Evolutionary conservation across 2,329 filamentous ascomycete species (phyloP), one percentile per base, ranked within the genome.

Genomic region (Cytospora piceicola): DNA sequence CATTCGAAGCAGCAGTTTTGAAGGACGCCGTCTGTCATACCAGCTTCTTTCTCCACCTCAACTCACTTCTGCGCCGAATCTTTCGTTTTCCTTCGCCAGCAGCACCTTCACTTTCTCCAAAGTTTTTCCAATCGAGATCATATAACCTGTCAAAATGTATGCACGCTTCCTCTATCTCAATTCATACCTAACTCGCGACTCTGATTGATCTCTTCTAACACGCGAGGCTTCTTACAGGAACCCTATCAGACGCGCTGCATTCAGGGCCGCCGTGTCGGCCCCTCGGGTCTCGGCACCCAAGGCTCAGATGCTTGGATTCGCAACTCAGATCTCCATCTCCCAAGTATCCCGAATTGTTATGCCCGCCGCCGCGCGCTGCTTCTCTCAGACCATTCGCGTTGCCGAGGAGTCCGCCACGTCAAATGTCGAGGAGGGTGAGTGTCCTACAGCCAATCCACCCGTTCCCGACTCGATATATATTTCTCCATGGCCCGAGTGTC

Each of bases 241-340:
- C 62, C 74, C 73, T 27, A 56, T 78, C 55, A 75, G 76, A 68
- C 74, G 75, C 65, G 71, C 72, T 57, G 72, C 72, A 49, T 61
- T 77, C 62, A 72, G 76, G 64, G 73, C 73, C 32, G 75, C 73
- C 69, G 64, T 73, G 34, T 72, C 74, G 51, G 75, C 73, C 36
- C 71, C 75, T 61, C 73, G 71, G 55, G 69, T 71, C 14, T 68
- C 71, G 11, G 65, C 69, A 1, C 58, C 69, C 53, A 69, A 72
- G 65, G 59, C 69, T 27, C 67, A 69, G 20, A 55, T 71, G 64
- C 57, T 71, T 57, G 70, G 71, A 14, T 68, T 73, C 52, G 71
- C 72, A 39, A 67, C 65, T 61, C 69, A 70, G 58, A 55, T 71
- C 34, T 66, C 60, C 58, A 66, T 32, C 65, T 57, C 30, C 60